These are phyloP conservation scores for Metarhizium album DNA, from an alignment of 2,329 filamentous ascomycete genomes.

Conservation along the genomic window DNA sequence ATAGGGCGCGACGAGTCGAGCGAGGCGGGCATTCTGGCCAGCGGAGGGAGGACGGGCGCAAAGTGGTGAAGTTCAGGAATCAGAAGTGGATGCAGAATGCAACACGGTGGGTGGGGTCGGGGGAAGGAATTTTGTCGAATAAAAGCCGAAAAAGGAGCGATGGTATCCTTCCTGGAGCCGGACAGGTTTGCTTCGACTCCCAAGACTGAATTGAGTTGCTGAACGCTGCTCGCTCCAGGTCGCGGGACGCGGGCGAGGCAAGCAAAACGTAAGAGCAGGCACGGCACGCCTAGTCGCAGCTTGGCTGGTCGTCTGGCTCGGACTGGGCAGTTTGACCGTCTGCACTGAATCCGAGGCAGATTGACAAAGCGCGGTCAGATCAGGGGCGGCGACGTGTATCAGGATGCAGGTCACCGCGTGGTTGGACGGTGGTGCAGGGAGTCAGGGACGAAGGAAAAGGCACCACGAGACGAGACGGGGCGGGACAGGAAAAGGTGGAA, in stretches of 20 bases:
- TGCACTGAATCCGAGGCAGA: background rate
- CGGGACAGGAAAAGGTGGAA: background rate
- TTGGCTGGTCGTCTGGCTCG: background rate
- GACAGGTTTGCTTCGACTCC: too few relatives aligned
- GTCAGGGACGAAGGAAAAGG: background rate
- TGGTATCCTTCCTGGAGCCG: too few relatives aligned
- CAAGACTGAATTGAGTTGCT: too few relatives aligned
- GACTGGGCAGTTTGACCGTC: background rate
- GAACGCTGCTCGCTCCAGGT: too few relatives aligned
- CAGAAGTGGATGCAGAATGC: background rate
- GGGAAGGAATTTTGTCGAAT: background rate
- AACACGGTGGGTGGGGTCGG: background rate
- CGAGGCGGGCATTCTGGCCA: slow-evolving; percentile 40
- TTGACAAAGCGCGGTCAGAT: background rate
- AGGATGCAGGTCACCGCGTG: background rate
- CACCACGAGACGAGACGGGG: background rate
- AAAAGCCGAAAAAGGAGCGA: background rate
- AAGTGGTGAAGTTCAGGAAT: background rate
- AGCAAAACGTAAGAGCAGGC: background rate
- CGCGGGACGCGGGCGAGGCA: background rate
- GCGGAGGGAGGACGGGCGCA: background rate
- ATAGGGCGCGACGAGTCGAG: slow-evolving; percentile 50
- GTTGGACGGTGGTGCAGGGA: background rate
- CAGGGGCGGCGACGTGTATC: background rate
- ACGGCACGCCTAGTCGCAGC: background rate